phyloP scores from a whole-genome alignment of 768 basidiomycete genomes.

The Pleurotus tuber-regium region DNA sequence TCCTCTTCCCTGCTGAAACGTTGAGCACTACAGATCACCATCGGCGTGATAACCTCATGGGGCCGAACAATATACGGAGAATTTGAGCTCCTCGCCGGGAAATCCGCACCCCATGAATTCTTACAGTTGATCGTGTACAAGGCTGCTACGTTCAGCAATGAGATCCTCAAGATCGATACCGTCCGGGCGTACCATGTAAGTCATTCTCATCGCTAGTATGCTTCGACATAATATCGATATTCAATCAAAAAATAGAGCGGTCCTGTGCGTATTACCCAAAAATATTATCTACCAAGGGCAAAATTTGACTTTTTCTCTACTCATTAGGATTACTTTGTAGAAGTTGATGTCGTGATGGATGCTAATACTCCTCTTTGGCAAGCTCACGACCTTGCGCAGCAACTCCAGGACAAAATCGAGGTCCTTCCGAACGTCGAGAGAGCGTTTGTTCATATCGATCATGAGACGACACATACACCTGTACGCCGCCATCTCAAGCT shows the following conservation, averaged over 20 bases:
- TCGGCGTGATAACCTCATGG: constrained; percentile 82
- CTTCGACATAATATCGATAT: constrained; percentile 4
- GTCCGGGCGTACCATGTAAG: constrained; percentile 88
- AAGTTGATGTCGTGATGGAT: constrained; percentile 92
- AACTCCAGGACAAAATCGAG: constrained; percentile 88
- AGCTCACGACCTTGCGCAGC: constrained; percentile 84
- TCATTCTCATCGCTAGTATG: constrained; percentile 9
- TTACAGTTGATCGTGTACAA: constrained; percentile 91
- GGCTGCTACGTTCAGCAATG: constrained; percentile 80
- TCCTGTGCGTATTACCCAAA: constrained; percentile 43
- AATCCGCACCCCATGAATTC: constrained; percentile 90
- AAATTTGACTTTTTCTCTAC: not conserved
- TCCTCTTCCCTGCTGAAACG: constrained; percentile 8
- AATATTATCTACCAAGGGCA: not conserved
- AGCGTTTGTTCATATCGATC: constrained; percentile 93
- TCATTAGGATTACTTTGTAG: constrained; percentile 82
- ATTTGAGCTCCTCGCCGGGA: constrained; percentile 86
- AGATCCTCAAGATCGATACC: constrained; percentile 85
- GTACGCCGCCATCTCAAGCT: constrained; percentile 23
- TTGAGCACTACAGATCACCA: constrained; percentile 53
- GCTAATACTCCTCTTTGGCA: constrained; percentile 85
- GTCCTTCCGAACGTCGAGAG: constrained; percentile 84
- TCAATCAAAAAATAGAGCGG: constrained; percentile 74
- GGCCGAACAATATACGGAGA: constrained; percentile 68
- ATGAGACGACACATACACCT: constrained; percentile 76